Evolutionary conservation across 306 rosid species (phyloP).

Genomic region (Glycine latifolia): DNA sequence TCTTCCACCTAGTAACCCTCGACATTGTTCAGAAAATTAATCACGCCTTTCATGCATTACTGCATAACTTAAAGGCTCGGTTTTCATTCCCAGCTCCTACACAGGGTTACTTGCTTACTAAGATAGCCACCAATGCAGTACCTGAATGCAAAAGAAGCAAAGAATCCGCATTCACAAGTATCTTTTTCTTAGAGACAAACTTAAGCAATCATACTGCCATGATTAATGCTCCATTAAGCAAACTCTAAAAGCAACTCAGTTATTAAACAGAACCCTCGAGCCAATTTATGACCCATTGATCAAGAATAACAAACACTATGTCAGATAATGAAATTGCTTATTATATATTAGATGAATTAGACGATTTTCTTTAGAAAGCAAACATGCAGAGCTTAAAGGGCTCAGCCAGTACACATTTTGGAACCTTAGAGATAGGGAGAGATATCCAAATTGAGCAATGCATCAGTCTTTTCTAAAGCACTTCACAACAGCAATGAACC

Average conservation of each 20-base stretch:
- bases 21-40: constrained; percentile 72
- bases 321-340: constrained; percentile 7
- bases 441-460: constrained; percentile 19
- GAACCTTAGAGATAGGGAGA: not conserved
- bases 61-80: constrained; percentile 48
- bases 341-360: constrained; percentile 27
- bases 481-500: constrained; percentile 1
- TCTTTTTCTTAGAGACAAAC: constrained; percentile 33
- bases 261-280: constrained; percentile 5
- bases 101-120: constrained; percentile 29
- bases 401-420: constrained; percentile 1
- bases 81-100: constrained; percentile 52
- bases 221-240: constrained; percentile 35
- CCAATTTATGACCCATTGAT: constrained; percentile 45
- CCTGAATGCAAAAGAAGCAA: constrained; percentile 47
- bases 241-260: constrained; percentile 40
- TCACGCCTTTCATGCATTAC: constrained; percentile 50
- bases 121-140: constrained; percentile 26
- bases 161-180: constrained; percentile 29
- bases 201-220: constrained; percentile 30
- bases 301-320: constrained; percentile 12
- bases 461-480: constrained; percentile 4
- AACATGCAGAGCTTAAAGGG: constrained; percentile 21
- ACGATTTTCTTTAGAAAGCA: constrained; percentile 9
- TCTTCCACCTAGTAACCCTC: constrained; percentile 88